Evolutionary conservation across 371 early-diverging fungal species (phyloP).

Genomic region (Nematocida major): DNA sequence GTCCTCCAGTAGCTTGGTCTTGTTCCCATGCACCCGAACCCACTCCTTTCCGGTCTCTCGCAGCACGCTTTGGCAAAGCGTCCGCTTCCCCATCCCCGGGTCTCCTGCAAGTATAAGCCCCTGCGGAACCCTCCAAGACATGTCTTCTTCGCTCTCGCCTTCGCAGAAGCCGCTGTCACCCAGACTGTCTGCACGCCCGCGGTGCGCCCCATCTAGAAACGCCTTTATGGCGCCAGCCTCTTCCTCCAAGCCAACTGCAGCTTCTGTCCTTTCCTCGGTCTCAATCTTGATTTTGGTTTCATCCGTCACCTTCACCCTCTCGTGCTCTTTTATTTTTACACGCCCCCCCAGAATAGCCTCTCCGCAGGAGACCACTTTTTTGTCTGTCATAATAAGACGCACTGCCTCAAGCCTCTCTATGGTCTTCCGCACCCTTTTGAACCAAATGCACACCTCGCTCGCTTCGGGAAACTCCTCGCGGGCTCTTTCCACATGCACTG

Average conservation of each 20-base stretch:
- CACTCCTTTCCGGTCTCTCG: constrained; percentile 28
- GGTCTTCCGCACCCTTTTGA: constrained; percentile 18
- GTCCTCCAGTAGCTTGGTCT: neutral
- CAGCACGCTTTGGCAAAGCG: constrained; percentile 9
- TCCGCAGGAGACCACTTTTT: neutral
- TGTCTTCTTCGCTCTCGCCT: neutral
- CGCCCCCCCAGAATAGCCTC: constrained; percentile 8
- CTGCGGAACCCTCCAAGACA: neutral
- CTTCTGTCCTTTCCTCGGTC: neutral
- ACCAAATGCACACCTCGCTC: neutral
- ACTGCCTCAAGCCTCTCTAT: constrained; percentile 28
- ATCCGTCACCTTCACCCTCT: neutral
- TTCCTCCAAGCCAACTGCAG: constrained; percentile 24
- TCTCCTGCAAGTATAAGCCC: constrained; percentile 16
- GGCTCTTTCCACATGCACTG: constrained; percentile 6
- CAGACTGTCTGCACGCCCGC: neutral
- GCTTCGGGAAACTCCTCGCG: neutral
- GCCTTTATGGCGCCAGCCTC: neutral
- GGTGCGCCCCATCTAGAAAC: neutral
- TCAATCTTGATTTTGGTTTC: constrained; percentile 26
- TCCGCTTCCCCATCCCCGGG: constrained; percentile 35
- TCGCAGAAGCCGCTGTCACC: neutral
- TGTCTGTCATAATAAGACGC: constrained; percentile 22
- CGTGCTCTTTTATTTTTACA: neutral
- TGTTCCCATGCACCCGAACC: neutral